Percentiles rank a stretch among this genome's conserved stretches.
phyloP scores from a whole-genome alignment of 345 rosid genomes.

The Excoecaria agallocha region DNA sequence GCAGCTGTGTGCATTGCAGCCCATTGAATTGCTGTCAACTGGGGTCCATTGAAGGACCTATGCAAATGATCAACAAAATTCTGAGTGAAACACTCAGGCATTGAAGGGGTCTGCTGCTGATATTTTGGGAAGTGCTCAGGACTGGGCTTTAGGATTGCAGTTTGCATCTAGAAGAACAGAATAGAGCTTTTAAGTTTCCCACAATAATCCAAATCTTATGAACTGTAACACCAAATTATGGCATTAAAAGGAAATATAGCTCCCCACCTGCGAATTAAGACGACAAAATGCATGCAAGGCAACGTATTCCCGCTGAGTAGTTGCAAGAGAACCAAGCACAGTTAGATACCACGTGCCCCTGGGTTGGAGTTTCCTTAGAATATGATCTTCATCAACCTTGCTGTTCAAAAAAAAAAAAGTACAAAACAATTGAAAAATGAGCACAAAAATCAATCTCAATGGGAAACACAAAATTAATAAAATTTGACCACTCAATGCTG shows the following conservation, averaged over 20 bases:
- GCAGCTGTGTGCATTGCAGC: conserved; percentile 99
- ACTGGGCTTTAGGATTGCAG: conserved; percentile 85
- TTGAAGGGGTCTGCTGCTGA: conserved; percentile 81
- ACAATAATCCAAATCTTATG: conserved; percentile 15
- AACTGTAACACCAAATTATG: conserved; percentile 10
- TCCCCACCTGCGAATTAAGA: conserved; percentile 83
- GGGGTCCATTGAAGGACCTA: conserved; percentile 84
- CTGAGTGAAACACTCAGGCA: conserved; percentile 94
- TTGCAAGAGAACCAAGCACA: conserved; percentile 97
- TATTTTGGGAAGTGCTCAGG: conserved; percentile 92
- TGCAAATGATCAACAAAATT: conserved; percentile 75
- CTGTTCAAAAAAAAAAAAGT: conserved; percentile 34
- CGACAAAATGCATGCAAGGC: conserved; percentile 98
- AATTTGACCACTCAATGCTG: neutral
- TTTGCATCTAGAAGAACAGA: conserved; percentile 70
- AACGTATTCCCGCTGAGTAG: conserved; percentile 97
- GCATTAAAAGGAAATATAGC: conserved; percentile 12
- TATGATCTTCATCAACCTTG: conserved; percentile 75
- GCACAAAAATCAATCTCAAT: neutral
- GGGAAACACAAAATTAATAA: neutral
- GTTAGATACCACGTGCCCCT: conserved; percentile 85
- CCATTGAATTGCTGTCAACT: conserved; percentile 94
- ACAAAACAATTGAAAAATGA: neutral
- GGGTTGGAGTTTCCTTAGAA: conserved; percentile 80
- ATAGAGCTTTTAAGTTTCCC: conserved; percentile 20